Conservation (phyloP, 225 moss, liverwort and hornwort genomes). For the Sphagnum contortum region DNA sequence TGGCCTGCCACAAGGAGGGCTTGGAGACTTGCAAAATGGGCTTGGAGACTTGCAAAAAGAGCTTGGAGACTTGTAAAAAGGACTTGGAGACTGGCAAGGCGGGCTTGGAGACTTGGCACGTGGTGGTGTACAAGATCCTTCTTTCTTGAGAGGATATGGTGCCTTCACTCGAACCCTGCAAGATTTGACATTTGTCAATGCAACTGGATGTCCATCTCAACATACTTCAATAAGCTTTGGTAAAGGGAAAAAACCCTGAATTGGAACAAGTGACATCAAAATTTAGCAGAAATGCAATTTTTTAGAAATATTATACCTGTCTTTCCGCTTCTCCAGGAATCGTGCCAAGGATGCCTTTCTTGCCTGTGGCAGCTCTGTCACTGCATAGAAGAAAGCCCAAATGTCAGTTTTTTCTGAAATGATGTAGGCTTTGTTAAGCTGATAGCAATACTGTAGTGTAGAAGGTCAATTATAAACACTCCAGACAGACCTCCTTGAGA, state of each 20-base stretch:
- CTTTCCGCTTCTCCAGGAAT: slow-evolving; percentile 89
- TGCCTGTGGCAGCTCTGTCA: slow-evolving; percentile 70
- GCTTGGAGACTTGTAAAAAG: too few species aligned
- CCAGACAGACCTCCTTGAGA: too few species aligned
- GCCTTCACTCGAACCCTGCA: slow-evolving; percentile 18
- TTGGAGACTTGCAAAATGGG: background rate
- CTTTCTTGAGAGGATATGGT: slow-evolving; percentile 21
- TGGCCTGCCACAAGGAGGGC: slow-evolving; percentile 12
- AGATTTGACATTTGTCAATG: background rate
- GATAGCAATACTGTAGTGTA: too few species aligned
- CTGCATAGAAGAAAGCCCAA: too few species aligned
- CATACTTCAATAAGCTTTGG: background rate
- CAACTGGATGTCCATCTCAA: too few species aligned
- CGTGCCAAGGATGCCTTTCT: slow-evolving; percentile 80
- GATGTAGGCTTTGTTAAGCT: too few species aligned
- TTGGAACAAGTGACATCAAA: background rate
- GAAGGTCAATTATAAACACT: too few species aligned
- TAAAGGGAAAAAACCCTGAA: background rate
- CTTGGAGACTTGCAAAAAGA: too few species aligned
- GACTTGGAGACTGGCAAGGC: too few species aligned
- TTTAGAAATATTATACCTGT: slow-evolving; percentile 30
- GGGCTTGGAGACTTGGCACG: slow-evolving; percentile 9
- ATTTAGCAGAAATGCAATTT: background rate
- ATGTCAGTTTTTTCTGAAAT: too few species aligned
- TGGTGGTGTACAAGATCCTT: slow-evolving; percentile 19